Evolutionary conservation across 2,329 filamentous ascomycete genomes (phyloP).

Genomic region (Cytospora paraplurivora): DNA sequence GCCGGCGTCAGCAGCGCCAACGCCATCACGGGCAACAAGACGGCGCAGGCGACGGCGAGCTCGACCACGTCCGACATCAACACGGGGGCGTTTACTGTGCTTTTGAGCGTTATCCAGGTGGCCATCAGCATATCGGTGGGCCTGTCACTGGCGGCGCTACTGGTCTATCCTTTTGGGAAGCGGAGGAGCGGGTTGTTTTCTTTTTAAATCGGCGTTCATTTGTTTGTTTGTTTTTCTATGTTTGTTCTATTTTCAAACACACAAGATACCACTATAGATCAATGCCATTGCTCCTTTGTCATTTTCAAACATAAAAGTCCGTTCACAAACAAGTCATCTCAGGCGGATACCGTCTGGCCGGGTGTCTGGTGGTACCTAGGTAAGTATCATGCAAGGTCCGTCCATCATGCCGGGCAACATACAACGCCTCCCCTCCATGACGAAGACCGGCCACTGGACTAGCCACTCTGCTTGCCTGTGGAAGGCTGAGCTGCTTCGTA

Average conservation of each 20-base stretch:
- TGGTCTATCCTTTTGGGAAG: conserved; percentile 61
- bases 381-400: no score
- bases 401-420: no score
- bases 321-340: neutral
- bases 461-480: no score
- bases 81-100: conserved; percentile 54
- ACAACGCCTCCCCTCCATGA: no score
- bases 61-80: conserved; percentile 40
- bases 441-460: no score
- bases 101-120: conserved; percentile 61
- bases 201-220: conserved; percentile 41
- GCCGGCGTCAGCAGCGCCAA: conserved; percentile 60
- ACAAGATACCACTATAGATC: conserved; percentile 1
- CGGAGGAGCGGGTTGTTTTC: conserved; percentile 59
- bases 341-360: no score
- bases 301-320: neutral
- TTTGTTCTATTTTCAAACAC: neutral
- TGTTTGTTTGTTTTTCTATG: neutral
- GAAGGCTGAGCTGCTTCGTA: no score
- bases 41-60: conserved; percentile 33
- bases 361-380: no score
- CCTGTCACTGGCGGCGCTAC: conserved; percentile 56
- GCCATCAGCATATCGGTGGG: conserved; percentile 65
- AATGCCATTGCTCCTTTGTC: neutral
- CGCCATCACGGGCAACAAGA: conserved; percentile 51